These are phyloP conservation scores for Leccinum subtestaceum DNA, from an alignment of 768 basidiomycete genomes.

Conservation along the genomic window DNA sequence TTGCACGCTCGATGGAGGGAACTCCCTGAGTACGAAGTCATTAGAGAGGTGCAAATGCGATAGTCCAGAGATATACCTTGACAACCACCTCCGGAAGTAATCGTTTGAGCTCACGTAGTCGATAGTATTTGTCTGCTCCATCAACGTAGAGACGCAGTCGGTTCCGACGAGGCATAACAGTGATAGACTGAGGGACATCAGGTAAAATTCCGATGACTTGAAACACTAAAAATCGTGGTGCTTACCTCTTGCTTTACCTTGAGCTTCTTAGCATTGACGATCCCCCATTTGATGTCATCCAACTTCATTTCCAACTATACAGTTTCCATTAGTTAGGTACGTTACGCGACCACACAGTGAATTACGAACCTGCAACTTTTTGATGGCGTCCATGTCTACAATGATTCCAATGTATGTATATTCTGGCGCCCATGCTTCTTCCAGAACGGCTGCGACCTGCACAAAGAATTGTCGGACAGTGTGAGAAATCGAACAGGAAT, in stretches of 20 bases:
- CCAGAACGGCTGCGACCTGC: constrained; percentile 87
- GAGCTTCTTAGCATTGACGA: constrained; percentile 81
- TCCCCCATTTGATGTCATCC: constrained; percentile 91
- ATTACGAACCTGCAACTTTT: constrained; percentile 71
- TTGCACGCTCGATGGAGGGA: constrained; percentile 81
- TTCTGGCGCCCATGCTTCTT: constrained; percentile 93
- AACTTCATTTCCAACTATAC: constrained; percentile 84
- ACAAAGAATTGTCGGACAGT: not conserved
- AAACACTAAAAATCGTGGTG: not conserved
- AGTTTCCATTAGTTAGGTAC: not conserved
- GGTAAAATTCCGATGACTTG: not conserved
- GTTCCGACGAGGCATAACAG: constrained; percentile 68
- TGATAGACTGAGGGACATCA: constrained; percentile 56
- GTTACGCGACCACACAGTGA: not conserved
- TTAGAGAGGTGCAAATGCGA: not conserved
- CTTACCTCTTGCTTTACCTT: constrained; percentile 86
- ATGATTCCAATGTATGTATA: constrained; percentile 94
- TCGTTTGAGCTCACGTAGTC: constrained; percentile 83
- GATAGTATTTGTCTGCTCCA: constrained; percentile 74
- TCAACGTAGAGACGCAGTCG: constrained; percentile 80
- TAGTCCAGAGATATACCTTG: constrained; percentile 51
- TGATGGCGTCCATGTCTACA: constrained; percentile 83
- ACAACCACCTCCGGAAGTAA: constrained; percentile 83
- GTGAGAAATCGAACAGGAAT: not conserved
- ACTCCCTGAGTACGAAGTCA: constrained; percentile 58